Base-by-base conservation (phyloP, 2,329 filamentous ascomycete species). In the Trichoderma koningiopsis region DNA sequence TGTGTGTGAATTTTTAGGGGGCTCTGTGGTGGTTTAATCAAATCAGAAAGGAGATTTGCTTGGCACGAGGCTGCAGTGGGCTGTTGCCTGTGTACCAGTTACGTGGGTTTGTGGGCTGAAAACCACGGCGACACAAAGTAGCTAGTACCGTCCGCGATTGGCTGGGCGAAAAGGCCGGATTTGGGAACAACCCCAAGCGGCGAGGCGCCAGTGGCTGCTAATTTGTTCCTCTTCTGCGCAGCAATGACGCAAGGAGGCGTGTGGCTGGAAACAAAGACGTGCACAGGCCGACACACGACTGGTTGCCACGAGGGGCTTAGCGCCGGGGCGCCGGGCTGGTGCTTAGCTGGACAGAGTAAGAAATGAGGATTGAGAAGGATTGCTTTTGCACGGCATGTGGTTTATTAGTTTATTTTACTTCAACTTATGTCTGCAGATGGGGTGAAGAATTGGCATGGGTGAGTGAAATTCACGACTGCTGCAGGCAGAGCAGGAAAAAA, bases 221-320 rank as follows among this genome's bases (percentile, higher is more conserved):
- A 35, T 35, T 40, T 43, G 40, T 43, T 43, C 19, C 40, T 43
- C 16, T 43, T 43, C 19, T 43, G 40, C 40, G 63, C 63, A 52
- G 40, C 16, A 37, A 67, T 67, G 63, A 67, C 63, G 63, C 63
- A 56, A 52, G 62, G 58, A 33, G 49, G 29, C 19, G 16, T 43
- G 40, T 47, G 63, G 53, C 57, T 49, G 37, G 22, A 31, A 40
- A 16, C 14, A 10, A n/a, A 31, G 55, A 61, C 14, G n/a, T n/a
- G 7, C 40, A 16, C 5, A 47, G 40, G 43, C 14, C 33, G 40
- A 61, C 68, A 69, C 68, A 59, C 52, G 68, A 69, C 53, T 57
- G 37, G 19, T 66, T 69, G 29, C 68, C 53, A 16, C 29, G 52
- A 66, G 14, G 16, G 68, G 68, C 8, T 65, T 69, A 66, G 68